Evolutionary conservation across 257 asterid species (phyloP), one percentile per base, ranked within the genome.

Genomic region (Nicotiana noctiflora): DNA sequence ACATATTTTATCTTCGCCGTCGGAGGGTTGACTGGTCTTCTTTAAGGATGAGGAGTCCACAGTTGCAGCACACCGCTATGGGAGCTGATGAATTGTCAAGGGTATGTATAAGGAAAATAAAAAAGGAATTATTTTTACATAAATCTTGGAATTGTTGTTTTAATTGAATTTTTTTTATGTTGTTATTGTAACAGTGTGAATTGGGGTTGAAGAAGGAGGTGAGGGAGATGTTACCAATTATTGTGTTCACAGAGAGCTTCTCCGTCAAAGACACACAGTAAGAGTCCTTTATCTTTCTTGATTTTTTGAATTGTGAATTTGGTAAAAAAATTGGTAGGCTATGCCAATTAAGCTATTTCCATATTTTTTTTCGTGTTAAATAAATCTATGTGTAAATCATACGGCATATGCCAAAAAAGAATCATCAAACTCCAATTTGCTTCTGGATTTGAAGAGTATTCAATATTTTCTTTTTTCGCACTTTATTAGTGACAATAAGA

Each of bases 1-100:
- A 91, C 81, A 81, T 88, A 70, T 89, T 90, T 84, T 90, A 89
- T 84, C 91, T 90, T 53, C 92, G 94, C 51, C 92, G 92, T 53
- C 85, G 88, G 27, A 83, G 97, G 60, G 90, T 87, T 14, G 89
- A 91, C 65, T 91, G 96, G 97, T 77, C 93, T 83, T 88, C 93
- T 56, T 86, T 91, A 40, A 68, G 93, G 76, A 88, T 88, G 91
- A 87, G 93, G 85, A 81, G 78, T 79, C 83, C 82, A 82, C 60
- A 91, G 10, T 51, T 81, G 60, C 85, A 37, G 44, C 44, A 62
- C 19, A 9, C 81, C 29, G 14, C 85, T 64, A 80, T 53, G 66
- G 63, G 72, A 63, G 68, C 55, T 66, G 81, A 88, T 81, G 87
- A 80, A n/a, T 59, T 86, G 75, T 88, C 96, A 79, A 84, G 83